A percentile compares a stretch with the other conserved stretches of the same genome.
Conservation (phyloP, 2,329 filamentous ascomycete genomes). For the Periconia sp. region DNA sequence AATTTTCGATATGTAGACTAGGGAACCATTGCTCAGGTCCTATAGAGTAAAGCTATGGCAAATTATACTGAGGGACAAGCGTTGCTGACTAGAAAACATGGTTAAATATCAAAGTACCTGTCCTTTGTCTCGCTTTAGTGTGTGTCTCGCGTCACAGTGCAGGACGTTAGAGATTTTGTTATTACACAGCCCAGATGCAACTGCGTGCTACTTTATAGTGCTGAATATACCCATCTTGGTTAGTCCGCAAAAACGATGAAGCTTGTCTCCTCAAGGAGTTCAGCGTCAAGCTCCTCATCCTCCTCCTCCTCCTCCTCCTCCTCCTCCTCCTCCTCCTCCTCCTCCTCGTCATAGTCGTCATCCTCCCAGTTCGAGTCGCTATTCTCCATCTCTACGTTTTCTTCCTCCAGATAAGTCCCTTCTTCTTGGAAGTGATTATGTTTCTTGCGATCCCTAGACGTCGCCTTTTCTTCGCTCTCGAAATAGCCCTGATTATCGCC, state of each 20-base stretch:
- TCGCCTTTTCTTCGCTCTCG: background rate
- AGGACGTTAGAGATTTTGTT: background rate
- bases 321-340: slow-evolving; percentile 2
- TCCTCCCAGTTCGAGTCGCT: background rate
- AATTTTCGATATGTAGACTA: slow-evolving; percentile 7
- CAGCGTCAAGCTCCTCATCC: background rate
- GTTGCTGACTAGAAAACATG: slow-evolving; percentile 7
- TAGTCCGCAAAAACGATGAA: slow-evolving; percentile 6
- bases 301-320: background rate
- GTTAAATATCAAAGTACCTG: background rate
- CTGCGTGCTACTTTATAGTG: background rate
- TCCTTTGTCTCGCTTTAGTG: background rate
- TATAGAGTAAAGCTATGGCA: slow-evolving; percentile 10
- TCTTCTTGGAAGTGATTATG: background rate
- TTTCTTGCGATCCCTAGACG: background rate
- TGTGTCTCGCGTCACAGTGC: background rate
- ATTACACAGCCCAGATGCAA: background rate
- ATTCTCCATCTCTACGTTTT: background rate
- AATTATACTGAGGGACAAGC: slow-evolving; percentile 8
- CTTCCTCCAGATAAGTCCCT: background rate
- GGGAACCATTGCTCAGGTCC: slow-evolving; percentile 5
- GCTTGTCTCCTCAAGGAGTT: background rate
- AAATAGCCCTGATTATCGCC: background rate
- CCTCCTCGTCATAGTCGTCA: slow-evolving; percentile 3
- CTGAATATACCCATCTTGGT: background rate